These are phyloP conservation scores for Diversispora eburnea DNA, from an alignment of 192 early-diverging fungal species.

Conservation along the genomic window DNA sequence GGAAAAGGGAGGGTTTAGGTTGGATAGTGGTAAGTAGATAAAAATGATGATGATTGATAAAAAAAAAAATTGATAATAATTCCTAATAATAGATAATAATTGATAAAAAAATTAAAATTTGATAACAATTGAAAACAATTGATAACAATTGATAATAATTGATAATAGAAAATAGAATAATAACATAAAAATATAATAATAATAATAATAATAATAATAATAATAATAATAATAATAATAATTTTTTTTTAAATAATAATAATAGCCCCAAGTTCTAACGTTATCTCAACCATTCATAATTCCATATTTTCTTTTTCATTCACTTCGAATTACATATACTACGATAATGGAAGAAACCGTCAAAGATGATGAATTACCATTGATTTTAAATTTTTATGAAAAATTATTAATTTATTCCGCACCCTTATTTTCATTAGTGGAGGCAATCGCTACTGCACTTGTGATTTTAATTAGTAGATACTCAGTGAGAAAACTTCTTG, in stretches of 20 bases:
- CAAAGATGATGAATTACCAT: neutral
- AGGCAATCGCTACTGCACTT: conserved; percentile 15
- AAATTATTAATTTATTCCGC: conserved; percentile 4
- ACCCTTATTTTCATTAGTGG: conserved; percentile 9
- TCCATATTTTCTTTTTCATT: conserved; percentile 17
- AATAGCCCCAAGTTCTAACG: conserved; percentile 12
- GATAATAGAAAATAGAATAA: no score
- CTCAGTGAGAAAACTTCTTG: neutral
- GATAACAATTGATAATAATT: neutral
- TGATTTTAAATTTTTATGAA: conserved; percentile 11
- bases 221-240: neutral
- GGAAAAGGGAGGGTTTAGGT: neutral
- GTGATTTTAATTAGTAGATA: neutral
- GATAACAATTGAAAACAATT: neutral
- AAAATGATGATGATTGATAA: neutral
- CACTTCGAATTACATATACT: neutral
- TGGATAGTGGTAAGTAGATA: conserved; percentile 20
- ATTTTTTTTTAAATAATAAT: neutral
- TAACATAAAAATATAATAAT: neutral
- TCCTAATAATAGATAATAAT: neutral
- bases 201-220: neutral
- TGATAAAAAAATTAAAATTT: neutral
- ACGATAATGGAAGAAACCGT: neutral
- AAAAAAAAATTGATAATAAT: neutral
- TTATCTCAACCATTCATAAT: conserved; percentile 16